A percentile compares a stretch with the other conserved stretches of the same genome.
Conservation (phyloP, 1,284 basidiomycete species). For the Thelephora terrestris region DNA sequence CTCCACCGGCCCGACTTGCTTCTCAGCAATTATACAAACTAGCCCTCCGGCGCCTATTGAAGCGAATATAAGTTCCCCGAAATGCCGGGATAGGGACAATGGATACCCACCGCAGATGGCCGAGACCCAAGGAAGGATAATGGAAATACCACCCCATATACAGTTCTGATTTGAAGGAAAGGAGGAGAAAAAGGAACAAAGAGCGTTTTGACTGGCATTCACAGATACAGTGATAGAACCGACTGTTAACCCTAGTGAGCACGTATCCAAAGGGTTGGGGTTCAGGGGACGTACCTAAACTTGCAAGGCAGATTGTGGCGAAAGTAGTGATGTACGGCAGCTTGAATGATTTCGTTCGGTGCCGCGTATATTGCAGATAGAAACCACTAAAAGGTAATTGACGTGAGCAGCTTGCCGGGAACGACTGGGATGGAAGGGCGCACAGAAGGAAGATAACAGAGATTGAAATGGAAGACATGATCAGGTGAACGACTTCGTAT, state of each 20-base stretch:
- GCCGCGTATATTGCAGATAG: not conserved
- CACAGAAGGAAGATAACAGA: not conserved
- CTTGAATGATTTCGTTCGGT: not conserved
- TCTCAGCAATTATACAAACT: not conserved
- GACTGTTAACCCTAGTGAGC: not conserved
- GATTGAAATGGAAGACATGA: not conserved
- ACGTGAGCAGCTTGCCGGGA: not conserved
- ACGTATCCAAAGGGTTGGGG: not conserved
- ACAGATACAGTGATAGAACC: not conserved
- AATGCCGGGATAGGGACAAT: not conserved
- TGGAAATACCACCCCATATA: not conserved
- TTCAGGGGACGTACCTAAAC: not conserved
- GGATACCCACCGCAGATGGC: not conserved
- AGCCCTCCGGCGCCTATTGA: not conserved
- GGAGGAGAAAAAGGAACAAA: not conserved
- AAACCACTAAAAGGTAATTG: not conserved
- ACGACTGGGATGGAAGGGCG: not conserved
- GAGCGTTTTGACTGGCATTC: not conserved
- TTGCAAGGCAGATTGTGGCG: not conserved
- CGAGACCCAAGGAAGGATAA: not conserved
- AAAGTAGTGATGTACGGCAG: not conserved
- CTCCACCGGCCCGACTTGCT: not conserved
- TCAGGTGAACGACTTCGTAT: not conserved
- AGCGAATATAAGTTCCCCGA: not conserved
- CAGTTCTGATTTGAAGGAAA: not conserved